Percentiles rank a stretch among this genome's conserved stretches.
Conservation (phyloP, 2,329 filamentous ascomycete genomes). For the Endocalyx cinctus region DNA sequence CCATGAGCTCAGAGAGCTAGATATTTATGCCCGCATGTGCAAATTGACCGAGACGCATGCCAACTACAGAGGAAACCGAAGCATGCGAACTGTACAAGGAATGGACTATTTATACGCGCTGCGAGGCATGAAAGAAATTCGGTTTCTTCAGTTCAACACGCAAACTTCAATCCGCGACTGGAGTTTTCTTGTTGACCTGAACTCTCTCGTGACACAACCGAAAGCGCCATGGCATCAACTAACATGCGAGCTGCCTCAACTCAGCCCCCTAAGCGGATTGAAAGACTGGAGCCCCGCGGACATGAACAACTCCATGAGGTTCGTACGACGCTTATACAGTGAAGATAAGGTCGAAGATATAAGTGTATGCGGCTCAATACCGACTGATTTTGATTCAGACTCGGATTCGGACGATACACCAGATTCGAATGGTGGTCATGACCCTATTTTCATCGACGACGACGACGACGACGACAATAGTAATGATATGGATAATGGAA, state of each 20-base stretch:
- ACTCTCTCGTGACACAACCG: conserved; percentile 14
- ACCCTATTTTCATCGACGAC: conserved; percentile 1
- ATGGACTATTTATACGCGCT: conserved; percentile 39
- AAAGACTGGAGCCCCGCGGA: conserved; percentile 8
- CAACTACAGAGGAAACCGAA: too few species aligned
- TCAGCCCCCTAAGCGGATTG: conserved; percentile 14
- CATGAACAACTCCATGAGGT: too few species aligned
- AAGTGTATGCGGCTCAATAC: too few species aligned
- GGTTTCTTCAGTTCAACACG: conserved; percentile 36
- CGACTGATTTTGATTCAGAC: conserved; percentile 16
- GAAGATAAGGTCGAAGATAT: too few species aligned
- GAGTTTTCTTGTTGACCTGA: conserved; percentile 29
- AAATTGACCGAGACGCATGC: too few species aligned
- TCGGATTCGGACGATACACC: conserved; percentile 38
- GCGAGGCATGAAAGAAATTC: conserved; percentile 36
- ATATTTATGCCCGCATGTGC: too few species aligned
- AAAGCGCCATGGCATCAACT: conserved; percentile 14
- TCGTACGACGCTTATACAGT: neutral
- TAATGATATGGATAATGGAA: too few species aligned
- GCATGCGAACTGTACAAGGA: conserved; percentile 33
- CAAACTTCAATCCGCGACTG: conserved; percentile 32
- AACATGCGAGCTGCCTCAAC: conserved; percentile 18
- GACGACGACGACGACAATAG: neutral
- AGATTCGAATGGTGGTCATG: neutral
- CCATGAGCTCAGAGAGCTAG: too few species aligned